These are phyloP conservation scores for Lachancea thermotolerans DNA, from an alignment of 805 yeast species.

Conservation along the genomic window DNA sequence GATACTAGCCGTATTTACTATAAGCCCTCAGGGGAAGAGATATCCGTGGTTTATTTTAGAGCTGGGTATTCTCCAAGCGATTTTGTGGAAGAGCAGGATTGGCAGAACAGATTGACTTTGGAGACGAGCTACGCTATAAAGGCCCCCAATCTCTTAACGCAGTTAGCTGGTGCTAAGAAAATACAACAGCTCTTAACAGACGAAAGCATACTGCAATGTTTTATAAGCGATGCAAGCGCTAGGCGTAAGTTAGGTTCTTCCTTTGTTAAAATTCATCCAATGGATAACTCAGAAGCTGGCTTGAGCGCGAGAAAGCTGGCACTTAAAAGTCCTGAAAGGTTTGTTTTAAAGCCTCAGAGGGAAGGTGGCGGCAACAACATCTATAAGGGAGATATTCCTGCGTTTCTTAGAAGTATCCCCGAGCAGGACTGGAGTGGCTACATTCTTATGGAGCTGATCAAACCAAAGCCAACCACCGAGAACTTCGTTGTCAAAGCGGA, in stretches of 20 bases:
- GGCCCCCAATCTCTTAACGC: conserved; percentile 86
- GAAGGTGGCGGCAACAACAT: conserved; percentile 99
- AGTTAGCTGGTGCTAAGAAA: conserved; percentile 88
- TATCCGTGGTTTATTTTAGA: conserved; percentile 85
- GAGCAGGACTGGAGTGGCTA: conserved; percentile 82
- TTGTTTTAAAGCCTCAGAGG: conserved; percentile 92
- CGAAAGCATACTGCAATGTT: conserved; percentile 39
- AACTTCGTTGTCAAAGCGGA: conserved; percentile 70
- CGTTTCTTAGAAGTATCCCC: conserved; percentile 51
- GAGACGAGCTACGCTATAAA: conserved; percentile 79
- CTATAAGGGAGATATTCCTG: conserved; percentile 80
- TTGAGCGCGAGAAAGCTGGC: conserved; percentile 58
- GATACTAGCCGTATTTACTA: conserved; percentile 45
- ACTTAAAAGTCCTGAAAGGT: conserved; percentile 56
- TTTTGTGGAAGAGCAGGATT: conserved; percentile 55
- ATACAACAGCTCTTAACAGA: conserved; percentile 82
- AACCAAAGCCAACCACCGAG: conserved; percentile 54
- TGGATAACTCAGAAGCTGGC: conserved; percentile 67
- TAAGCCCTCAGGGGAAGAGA: conserved; percentile 53
- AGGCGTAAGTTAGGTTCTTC: conserved; percentile 39
- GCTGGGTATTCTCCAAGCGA: conserved; percentile 85
- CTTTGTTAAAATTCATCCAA: conserved; percentile 81
- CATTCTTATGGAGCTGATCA: conserved; percentile 87
- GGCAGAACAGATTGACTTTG: conserved; percentile 69
- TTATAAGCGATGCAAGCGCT: conserved; percentile 31